Base-by-base conservation (phyloP, 2,329 filamentous ascomycete genomes). In the Scedosporium minutisporum region DNA sequence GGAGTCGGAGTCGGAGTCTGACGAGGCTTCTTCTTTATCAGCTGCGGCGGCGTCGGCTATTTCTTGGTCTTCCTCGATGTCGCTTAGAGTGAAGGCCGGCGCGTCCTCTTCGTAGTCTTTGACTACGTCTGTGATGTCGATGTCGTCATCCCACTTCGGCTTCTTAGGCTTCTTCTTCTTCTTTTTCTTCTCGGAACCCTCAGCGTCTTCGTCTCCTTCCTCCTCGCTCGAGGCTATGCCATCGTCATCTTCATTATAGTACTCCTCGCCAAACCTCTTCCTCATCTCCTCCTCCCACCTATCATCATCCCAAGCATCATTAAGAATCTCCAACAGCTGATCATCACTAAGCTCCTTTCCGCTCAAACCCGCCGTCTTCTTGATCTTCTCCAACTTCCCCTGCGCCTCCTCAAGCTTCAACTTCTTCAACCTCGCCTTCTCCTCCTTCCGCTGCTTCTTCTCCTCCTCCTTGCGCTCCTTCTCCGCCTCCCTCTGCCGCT, bases 91-190 rank as follows among this genome's bases (percentile, higher is more conserved):
- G 64, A 89, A 75, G 1, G 77, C 76, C 21, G 84, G 82, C 59
- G 80, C 76, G 6, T 84, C 84, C 27, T 91, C 89, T 21, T 90
- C 85, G 71, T 96, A 96, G 65, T 96, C 91, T 1, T 91, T 92
- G 29, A 96, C 78, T 60, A 97, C 82, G 73, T 96, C 93, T 65
- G 89, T 91, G 77, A 99, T 97, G 71, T 97, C 93, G 69, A 99
- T 97, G 72, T 99, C 95, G 70, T 97, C 92, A 69, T 97, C 91
- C 89, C 93, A 99, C 65, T 86, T 90, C 9, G 91, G 91, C 77
- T 96, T 96, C 80, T 90, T 91, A 9, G 83, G 76, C 66, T 81
- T 81, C 70, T 82, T 87, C 67, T 85, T 86, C 71, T 84, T 86
- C 61, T 75, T 67, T 18, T 76, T 75, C 48, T 77, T 72, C 6